phyloP scores from a whole-genome alignment of 2,329 filamentous ascomycete species.

The Ophiocordyceps camponoti-floridani region DNA sequence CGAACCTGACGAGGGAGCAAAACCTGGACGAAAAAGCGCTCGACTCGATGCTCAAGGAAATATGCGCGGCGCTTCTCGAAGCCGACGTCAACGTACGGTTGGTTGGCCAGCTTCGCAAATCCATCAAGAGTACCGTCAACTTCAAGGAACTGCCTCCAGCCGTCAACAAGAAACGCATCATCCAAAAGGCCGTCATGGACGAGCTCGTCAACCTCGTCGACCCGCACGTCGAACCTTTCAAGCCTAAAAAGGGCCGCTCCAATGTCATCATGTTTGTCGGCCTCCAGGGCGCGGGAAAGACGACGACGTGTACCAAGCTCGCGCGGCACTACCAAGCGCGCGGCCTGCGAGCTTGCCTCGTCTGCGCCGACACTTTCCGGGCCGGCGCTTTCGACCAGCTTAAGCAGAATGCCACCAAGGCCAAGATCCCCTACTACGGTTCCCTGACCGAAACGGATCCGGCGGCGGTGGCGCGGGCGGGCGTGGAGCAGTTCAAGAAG shows the following conservation, averaged over 20 bases:
- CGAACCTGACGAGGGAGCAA: slow-evolving; percentile 75
- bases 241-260: slow-evolving; percentile 85
- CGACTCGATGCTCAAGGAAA: slow-evolving; percentile 96
- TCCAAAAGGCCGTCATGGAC: slow-evolving; percentile 95
- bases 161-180: slow-evolving; percentile 95
- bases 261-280: slow-evolving; percentile 99
- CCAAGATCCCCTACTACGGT: slow-evolving; percentile 97
- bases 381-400: slow-evolving; percentile 96
- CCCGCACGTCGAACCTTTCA: slow-evolving; percentile 87
- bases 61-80: slow-evolving; percentile 86
- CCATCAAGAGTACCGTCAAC: slow-evolving; percentile 79
- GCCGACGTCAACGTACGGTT: slow-evolving; percentile 95
- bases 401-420: slow-evolving; percentile 97
- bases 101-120: slow-evolving; percentile 78
- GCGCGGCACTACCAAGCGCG: slow-evolving; percentile 86
- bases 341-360: slow-evolving; percentile 82
- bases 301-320: slow-evolving; percentile 93
- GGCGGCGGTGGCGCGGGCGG: slow-evolving; percentile 80
- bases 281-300: slow-evolving; percentile 93
- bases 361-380: slow-evolving; percentile 96
- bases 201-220: slow-evolving; percentile 92
- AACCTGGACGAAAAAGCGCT: slow-evolving; percentile 98
- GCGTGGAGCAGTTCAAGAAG: slow-evolving; percentile 98
- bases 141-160: slow-evolving; percentile 82
- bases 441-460: slow-evolving; percentile 93